These are phyloP conservation scores for Sporothrix inflata DNA, from an alignment of 2,329 filamentous ascomycete genomes.

Conservation along the genomic window DNA sequence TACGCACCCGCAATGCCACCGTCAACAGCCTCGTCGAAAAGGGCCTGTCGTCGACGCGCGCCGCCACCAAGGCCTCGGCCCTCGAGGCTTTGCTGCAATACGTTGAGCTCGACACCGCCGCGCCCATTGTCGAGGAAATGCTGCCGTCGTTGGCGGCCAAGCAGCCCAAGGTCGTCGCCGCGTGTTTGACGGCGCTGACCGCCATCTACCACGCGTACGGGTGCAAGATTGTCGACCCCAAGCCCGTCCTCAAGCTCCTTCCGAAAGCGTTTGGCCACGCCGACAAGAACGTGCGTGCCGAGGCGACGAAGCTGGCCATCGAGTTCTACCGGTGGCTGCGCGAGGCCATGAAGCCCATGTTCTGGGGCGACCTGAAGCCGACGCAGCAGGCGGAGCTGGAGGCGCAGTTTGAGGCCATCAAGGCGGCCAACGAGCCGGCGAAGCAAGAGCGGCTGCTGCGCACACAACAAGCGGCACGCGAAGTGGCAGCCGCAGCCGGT, in stretches of 20 bases:
- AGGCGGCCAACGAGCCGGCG: conserved; percentile 71
- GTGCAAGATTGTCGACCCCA: conserved; percentile 92
- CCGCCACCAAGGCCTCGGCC: conserved; percentile 84
- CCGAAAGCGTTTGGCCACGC: conserved; percentile 95
- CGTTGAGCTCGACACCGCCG: conserved; percentile 84
- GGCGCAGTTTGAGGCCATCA: conserved; percentile 90
- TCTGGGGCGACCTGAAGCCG: conserved; percentile 93
- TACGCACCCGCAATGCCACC: conserved; percentile 75
- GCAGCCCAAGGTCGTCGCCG: conserved; percentile 81
- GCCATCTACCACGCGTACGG: conserved; percentile 92
- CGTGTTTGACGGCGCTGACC: conserved; percentile 73
- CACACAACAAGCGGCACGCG: conserved; percentile 84
- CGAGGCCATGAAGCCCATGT: conserved; percentile 97
- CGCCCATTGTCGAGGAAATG: conserved; percentile 86
- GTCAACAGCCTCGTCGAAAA: conserved; percentile 86
- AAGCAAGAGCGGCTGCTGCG: conserved; percentile 89
- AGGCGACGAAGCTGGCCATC: conserved; percentile 86
- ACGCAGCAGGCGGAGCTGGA: conserved; percentile 95
- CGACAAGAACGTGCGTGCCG: conserved; percentile 96
- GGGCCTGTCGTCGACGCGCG: conserved; percentile 82
- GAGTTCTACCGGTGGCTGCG: conserved; percentile 97
- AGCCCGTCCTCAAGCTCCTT: conserved; percentile 83
- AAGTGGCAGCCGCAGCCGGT: conserved; percentile 65
- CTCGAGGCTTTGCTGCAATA: conserved; percentile 86
- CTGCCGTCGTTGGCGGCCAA: conserved; percentile 83